phyloP scores from a whole-genome alignment of 2,329 filamentous ascomycete genomes.

The Hymenoscyphus occultus region DNA sequence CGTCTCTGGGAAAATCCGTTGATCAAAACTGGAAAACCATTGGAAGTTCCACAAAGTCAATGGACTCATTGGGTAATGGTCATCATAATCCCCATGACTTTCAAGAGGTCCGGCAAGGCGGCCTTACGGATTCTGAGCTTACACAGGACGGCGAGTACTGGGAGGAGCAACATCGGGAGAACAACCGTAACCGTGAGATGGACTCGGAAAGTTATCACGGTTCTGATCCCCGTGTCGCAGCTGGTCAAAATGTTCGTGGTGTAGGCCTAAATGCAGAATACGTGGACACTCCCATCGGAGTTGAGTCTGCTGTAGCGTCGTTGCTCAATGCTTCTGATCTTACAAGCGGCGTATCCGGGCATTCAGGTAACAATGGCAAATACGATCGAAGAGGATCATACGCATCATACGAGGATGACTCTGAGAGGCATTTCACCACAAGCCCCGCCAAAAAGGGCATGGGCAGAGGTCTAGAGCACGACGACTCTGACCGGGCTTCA shows the following conservation, averaged over 20 bases:
- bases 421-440: conserved; percentile 36
- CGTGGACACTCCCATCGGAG: conserved; percentile 66
- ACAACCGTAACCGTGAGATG: conserved; percentile 44
- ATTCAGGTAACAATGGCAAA: conserved; percentile 43
- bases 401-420: conserved; percentile 37
- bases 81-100: conserved; percentile 36
- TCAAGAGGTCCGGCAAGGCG: conserved; percentile 34
- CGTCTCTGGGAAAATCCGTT: conserved; percentile 59
- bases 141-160: conserved; percentile 40
- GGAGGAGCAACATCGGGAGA: conserved; percentile 37
- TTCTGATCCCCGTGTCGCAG: conserved; percentile 54
- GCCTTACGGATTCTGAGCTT: conserved; percentile 43
- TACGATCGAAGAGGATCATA: conserved; percentile 34
- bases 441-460: conserved; percentile 43
- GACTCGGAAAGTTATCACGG: conserved; percentile 59
- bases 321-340: conserved; percentile 76
- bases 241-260: conserved; percentile 68
- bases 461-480: conserved; percentile 19
- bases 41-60: conserved; percentile 51
- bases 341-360: conserved; percentile 53
- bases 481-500: conserved; percentile 24
- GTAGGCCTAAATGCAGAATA: conserved; percentile 73
- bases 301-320: conserved; percentile 90
- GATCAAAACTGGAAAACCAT: conserved; percentile 45
- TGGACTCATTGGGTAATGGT: conserved; percentile 32